Evolutionary conservation across 2,329 filamentous ascomycete genomes (phyloP).

Genomic region (Aspergillus phoenicis): DNA sequence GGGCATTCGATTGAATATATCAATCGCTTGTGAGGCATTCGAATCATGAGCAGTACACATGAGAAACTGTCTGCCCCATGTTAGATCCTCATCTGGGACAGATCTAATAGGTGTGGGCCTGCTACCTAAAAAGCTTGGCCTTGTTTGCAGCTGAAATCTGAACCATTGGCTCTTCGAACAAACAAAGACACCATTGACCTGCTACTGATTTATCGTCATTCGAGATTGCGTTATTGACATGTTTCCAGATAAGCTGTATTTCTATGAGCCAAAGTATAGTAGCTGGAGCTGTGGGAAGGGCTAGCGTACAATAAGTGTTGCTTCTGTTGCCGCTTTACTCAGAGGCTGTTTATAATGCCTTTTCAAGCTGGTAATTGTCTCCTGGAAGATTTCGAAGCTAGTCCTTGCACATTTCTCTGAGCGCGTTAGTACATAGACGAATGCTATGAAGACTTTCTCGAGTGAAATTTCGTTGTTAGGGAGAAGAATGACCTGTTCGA

Average conservation of each 20-base stretch:
- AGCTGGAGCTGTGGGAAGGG: no score
- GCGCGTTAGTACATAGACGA: constrained; percentile 66
- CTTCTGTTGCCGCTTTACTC: constrained; percentile 61
- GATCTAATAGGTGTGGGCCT: neutral
- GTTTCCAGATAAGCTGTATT: constrained; percentile 78
- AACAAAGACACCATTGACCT: constrained; percentile 71
- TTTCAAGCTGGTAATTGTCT: constrained; percentile 38
- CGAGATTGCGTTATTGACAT: constrained; percentile 62
- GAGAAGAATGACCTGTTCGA: constrained; percentile 60
- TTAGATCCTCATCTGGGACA: constrained; percentile 16
- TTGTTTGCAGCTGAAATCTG: constrained; percentile 66
- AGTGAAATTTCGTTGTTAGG: constrained; percentile 61
- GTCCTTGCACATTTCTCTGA: constrained; percentile 40
- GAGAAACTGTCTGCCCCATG: constrained; percentile 66
- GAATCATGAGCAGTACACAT: constrained; percentile 66
- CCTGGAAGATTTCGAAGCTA: constrained; percentile 33
- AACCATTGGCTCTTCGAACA: constrained; percentile 66
- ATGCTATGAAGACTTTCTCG: constrained; percentile 68
- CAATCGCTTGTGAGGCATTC: constrained; percentile 57
- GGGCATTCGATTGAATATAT: constrained; percentile 63
- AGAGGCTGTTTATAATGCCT: constrained; percentile 53
- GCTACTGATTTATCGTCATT: constrained; percentile 58
- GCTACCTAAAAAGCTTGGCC: constrained; percentile 67
- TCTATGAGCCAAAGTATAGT: neutral
- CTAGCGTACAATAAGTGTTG: constrained; percentile 43